phyloP scores from a whole-genome alignment of 1,284 basidiomycete species.

The Cutaneotrichosporon sp. region DNA sequence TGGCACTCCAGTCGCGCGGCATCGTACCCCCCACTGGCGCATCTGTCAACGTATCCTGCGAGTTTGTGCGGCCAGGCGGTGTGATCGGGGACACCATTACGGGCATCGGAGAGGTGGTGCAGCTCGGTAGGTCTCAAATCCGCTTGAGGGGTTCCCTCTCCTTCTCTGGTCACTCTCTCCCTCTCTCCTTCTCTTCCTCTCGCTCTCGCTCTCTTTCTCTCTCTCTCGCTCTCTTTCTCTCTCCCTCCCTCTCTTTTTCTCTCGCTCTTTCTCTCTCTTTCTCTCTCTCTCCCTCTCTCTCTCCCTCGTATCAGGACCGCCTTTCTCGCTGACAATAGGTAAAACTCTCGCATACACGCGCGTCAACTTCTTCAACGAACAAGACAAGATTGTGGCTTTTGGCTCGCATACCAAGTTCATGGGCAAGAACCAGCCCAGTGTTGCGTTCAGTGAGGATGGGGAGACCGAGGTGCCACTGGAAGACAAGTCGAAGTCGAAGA shows the following conservation, averaged over 20 bases:
- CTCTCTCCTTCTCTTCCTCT: too few species aligned
- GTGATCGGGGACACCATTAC: slow-evolving; percentile 33
- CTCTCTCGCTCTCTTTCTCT: too few species aligned
- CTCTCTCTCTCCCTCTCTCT: too few species aligned
- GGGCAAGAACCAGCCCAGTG: slow-evolving; percentile 27
- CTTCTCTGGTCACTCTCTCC: too few species aligned
- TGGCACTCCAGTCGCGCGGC: slow-evolving; percentile 44
- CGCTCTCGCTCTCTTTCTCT: too few species aligned
- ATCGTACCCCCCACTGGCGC: slow-evolving; percentile 46
- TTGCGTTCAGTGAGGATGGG: slow-evolving; percentile 35
- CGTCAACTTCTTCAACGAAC: slow-evolving; percentile 36
- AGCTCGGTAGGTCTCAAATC: slow-evolving; percentile 33
- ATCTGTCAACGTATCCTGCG: slow-evolving; percentile 43
- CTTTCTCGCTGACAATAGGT: slow-evolving; percentile 23
- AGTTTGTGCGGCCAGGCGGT: slow-evolving; percentile 47
- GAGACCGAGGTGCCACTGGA: slow-evolving; percentile 28
- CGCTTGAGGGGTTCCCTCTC: too few species aligned
- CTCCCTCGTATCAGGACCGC: too few species aligned
- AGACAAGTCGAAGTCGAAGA: slow-evolving; percentile 2
- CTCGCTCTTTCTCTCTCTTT: too few species aligned
- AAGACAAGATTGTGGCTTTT: slow-evolving; percentile 44
- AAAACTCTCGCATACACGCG: slow-evolving; percentile 39
- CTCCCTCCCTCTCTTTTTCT: too few species aligned
- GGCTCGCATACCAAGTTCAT: slow-evolving; percentile 48
- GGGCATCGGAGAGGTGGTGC: slow-evolving; percentile 40